A percentile compares a stretch with the other conserved stretches of the same genome.
phyloP scores from a whole-genome alignment of 257 asterid species.

The Rehmannia glutinosa region DNA sequence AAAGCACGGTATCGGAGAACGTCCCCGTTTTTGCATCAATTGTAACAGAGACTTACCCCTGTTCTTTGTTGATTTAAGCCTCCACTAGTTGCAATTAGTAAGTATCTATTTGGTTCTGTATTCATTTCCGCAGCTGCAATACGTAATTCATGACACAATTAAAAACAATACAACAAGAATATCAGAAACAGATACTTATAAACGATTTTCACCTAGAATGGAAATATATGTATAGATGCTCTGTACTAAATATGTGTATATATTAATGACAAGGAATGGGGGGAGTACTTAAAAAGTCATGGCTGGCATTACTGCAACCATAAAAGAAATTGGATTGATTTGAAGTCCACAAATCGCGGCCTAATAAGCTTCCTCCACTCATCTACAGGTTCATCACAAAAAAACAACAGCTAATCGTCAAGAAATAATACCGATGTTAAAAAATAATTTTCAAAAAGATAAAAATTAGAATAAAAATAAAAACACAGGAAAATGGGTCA shows the following conservation, averaged over 20 bases:
- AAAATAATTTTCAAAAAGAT: neutral
- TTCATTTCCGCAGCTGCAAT: constrained; percentile 40
- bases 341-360: constrained; percentile 46
- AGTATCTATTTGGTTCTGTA: constrained; percentile 41
- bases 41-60: constrained; percentile 43
- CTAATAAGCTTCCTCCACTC: constrained; percentile 41
- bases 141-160: neutral
- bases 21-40: too few relatives aligned
- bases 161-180: constrained; percentile 1
- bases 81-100: constrained; percentile 77
- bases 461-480: neutral
- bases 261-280: constrained; percentile 6
- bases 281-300: constrained; percentile 33
- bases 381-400: constrained; percentile 30
- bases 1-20: too few relatives aligned
- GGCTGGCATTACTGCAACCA: constrained; percentile 60
- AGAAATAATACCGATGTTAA: neutral
- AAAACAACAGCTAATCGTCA: neutral
- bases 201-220: too few relatives aligned
- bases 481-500: neutral
- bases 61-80: constrained; percentile 89
- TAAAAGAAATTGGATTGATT: constrained; percentile 41
- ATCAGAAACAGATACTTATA: neutral
- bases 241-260: too few relatives aligned
- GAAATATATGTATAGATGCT: too few relatives aligned